Percentiles rank a stretch among this genome's conserved stretches.
Evolutionary conservation across 2,329 filamentous ascomycete species (phyloP).

Genomic region (Fusarium gaditjirri): DNA sequence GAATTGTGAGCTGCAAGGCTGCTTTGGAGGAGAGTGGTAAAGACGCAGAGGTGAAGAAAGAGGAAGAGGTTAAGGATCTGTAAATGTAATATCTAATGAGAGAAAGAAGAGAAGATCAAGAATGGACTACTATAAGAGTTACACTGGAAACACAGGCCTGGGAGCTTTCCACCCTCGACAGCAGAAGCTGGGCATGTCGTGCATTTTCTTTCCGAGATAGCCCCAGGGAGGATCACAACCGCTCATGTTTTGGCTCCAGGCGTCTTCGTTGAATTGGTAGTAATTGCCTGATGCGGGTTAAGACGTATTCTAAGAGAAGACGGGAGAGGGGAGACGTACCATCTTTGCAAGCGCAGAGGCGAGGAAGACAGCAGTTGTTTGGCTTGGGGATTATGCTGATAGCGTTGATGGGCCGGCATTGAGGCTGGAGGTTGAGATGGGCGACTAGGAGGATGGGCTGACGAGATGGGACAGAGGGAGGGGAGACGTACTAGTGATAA

Average conservation of each 20-base stretch:
- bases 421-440: not conserved
- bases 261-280: constrained; percentile 31
- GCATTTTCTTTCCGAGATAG: constrained; percentile 11
- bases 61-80: not conserved
- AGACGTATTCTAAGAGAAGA: not conserved
- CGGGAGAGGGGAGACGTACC: not conserved
- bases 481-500: constrained; percentile 16
- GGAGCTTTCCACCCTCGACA: constrained; percentile 14
- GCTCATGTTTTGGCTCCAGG: not conserved
- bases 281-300: not conserved
- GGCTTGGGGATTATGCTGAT: constrained; percentile 8
- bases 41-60: fast-evolving
- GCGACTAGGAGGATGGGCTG: not conserved
- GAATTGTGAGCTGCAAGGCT: constrained; percentile 1
- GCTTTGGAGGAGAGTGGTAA: not conserved
- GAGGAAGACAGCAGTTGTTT: constrained; percentile 27
- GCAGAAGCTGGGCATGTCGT: constrained; percentile 27
- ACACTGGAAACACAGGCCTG: not conserved
- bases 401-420: fast-evolving
- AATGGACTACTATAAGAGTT: not conserved
- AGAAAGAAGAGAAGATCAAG: not conserved
- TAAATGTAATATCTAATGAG: not conserved
- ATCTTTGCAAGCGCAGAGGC: constrained; percentile 29
- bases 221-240: constrained; percentile 35
- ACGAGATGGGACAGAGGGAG: not conserved